Evolutionary conservation across 2,329 filamentous ascomycete genomes (phyloP).

Genomic region (Madurella fahalii): DNA sequence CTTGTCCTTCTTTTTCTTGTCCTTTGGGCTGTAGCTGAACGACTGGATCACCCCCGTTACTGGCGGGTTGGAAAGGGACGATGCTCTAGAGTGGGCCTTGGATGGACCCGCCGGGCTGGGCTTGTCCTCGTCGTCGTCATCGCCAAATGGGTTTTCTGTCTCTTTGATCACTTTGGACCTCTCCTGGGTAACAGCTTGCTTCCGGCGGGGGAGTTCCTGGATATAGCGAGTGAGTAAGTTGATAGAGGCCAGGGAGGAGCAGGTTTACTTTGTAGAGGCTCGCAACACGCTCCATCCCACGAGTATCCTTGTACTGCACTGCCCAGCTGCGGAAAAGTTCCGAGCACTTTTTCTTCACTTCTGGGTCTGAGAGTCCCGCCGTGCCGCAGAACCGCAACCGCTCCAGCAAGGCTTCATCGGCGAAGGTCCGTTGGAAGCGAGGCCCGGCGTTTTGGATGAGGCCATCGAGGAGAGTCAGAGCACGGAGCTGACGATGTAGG

Average conservation of each 20-base stretch:
- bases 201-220: constrained; percentile 60
- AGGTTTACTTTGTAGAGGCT: constrained; percentile 62
- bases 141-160: constrained; percentile 68
- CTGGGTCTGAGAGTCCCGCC: constrained; percentile 75
- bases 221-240: not conserved
- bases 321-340: constrained; percentile 86
- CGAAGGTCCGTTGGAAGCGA: constrained; percentile 81
- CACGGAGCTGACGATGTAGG: constrained; percentile 84
- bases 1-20: constrained; percentile 50
- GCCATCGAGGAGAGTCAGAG: constrained; percentile 83
- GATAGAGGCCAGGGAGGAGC: not conserved
- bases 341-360: constrained; percentile 85
- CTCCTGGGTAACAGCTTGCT: constrained; percentile 70
- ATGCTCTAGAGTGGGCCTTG: constrained; percentile 29
- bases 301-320: constrained; percentile 71
- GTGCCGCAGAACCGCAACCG: constrained; percentile 83
- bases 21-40: constrained; percentile 43
- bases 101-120: constrained; percentile 21
- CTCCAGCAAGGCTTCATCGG: constrained; percentile 87
- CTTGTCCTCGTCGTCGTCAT: constrained; percentile 56
- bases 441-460: constrained; percentile 91
- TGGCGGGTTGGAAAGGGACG: constrained; percentile 25
- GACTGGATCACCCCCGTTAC: constrained; percentile 35
- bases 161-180: constrained; percentile 80
- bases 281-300: constrained; percentile 76